These are phyloP conservation scores for Hyaloscypha finlandica DNA, from an alignment of 495 filamentous ascomycete genomes.

Conservation along the genomic window DNA sequence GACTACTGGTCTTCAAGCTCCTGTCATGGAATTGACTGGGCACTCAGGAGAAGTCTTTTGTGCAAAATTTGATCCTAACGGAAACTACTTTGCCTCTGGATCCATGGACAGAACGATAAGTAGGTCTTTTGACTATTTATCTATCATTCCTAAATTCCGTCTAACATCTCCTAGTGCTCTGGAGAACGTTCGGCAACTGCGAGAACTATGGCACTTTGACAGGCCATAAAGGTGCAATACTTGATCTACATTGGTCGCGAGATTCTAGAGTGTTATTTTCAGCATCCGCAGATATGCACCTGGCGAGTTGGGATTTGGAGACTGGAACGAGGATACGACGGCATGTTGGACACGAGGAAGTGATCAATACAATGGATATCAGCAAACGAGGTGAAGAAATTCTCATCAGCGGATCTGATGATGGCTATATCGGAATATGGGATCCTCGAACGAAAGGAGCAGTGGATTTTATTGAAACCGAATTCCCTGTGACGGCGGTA, in stretches of 20 bases:
- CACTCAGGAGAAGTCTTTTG: slow-evolving; percentile 82
- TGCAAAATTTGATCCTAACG: slow-evolving; percentile 86
- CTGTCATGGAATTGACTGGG: slow-evolving; percentile 92
- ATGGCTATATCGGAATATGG: slow-evolving; percentile 95
- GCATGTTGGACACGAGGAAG: slow-evolving; percentile 91
- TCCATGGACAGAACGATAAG: slow-evolving; percentile 93
- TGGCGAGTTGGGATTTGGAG: slow-evolving; percentile 94
- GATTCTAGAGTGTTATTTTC: slow-evolving; percentile 91
- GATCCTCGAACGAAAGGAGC: slow-evolving; percentile 91
- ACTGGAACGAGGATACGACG: slow-evolving; percentile 84
- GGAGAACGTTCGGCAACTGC: slow-evolving; percentile 88
- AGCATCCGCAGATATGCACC: slow-evolving; percentile 86
- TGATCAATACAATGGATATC: slow-evolving; percentile 87
- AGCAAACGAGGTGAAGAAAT: slow-evolving; percentile 87
- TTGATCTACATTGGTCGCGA: slow-evolving; percentile 95
- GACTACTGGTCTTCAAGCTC: slow-evolving; percentile 85
- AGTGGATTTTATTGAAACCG: slow-evolving; percentile 83
- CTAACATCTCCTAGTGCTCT: slow-evolving; percentile 65
- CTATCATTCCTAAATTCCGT: background rate
- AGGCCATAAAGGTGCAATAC: slow-evolving; percentile 85
- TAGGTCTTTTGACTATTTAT: slow-evolving; percentile 41
- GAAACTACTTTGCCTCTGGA: slow-evolving; percentile 87
- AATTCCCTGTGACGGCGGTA: slow-evolving; percentile 90
- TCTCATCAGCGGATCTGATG: slow-evolving; percentile 85
- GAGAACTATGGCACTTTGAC: slow-evolving; percentile 87